phyloP scores from a whole-genome alignment of 306 rosid genomes.

The Nissolia schottii region DNA sequence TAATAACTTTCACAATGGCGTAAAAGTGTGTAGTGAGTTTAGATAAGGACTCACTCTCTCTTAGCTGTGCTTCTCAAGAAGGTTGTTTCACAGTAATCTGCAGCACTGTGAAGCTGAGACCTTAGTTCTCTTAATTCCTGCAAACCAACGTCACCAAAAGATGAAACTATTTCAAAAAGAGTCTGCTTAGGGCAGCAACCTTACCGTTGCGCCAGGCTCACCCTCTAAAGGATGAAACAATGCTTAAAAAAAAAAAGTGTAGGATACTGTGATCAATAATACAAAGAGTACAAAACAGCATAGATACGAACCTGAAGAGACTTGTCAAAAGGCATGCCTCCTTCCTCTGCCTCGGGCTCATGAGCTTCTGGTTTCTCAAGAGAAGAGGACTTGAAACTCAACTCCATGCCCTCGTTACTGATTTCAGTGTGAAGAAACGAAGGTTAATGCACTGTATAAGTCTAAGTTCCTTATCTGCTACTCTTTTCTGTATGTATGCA shows the following conservation, averaged over 20 bases:
- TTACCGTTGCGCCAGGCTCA: too few relatives aligned
- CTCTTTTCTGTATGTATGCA: conserved; percentile 10
- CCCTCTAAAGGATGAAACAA: too few relatives aligned
- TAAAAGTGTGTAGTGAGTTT: not conserved
- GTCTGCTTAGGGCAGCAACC: too few relatives aligned
- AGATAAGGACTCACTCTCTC: conserved; percentile 57
- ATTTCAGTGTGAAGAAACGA: conserved; percentile 9
- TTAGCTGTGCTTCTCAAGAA: conserved; percentile 63
- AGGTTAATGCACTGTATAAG: not conserved
- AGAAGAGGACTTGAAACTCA: conserved; percentile 31
- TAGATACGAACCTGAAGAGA: conserved; percentile 60
- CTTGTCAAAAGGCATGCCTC: conserved; percentile 38
- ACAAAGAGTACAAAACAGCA: not conserved
- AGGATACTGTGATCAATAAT: not conserved
- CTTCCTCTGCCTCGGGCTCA: conserved; percentile 31
- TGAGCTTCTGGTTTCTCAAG: conserved; percentile 38
- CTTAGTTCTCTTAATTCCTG: conserved; percentile 72
- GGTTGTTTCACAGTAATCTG: conserved; percentile 77
- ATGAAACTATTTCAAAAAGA: not conserved
- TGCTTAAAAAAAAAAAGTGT: not conserved
- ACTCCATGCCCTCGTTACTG: conserved; percentile 34
- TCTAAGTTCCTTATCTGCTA: conserved; percentile 17
- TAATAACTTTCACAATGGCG: not conserved
- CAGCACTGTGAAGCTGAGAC: conserved; percentile 85
- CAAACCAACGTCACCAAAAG: not conserved